Evolutionary conservation across 768 basidiomycete genomes (phyloP).

Genomic region (Phaeotremella fagi): DNA sequence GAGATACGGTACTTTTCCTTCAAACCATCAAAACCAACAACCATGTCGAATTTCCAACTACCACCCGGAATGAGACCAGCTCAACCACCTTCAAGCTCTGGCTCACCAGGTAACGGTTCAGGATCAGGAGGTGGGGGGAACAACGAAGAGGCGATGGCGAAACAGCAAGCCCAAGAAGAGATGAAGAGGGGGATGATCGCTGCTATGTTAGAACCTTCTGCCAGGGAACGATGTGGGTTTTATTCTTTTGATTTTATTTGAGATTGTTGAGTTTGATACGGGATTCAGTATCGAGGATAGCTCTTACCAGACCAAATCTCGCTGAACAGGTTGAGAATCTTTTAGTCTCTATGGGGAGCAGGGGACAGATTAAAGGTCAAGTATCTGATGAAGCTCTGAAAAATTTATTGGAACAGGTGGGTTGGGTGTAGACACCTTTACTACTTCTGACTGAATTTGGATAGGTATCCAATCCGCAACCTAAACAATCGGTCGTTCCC

Average conservation of each 20-base stretch:
- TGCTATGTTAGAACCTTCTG: conserved; percentile 42
- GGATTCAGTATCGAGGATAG: conserved; percentile 45
- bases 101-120: conserved; percentile 8
- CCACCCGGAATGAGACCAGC: conserved; percentile 40
- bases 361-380: conserved; percentile 44
- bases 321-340: conserved; percentile 42
- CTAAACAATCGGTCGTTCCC: conserved; percentile 17
- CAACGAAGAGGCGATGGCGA: conserved; percentile 27
- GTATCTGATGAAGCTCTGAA: conserved; percentile 46
- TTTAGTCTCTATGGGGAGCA: conserved; percentile 41
- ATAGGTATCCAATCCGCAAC: conserved; percentile 36
- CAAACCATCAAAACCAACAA: no score
- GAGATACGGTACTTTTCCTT: no score
- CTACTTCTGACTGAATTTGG: no score
- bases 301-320: conserved; percentile 42
- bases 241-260: background rate
- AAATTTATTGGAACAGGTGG: conserved; percentile 44
- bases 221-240: conserved; percentile 44
- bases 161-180: conserved; percentile 37
- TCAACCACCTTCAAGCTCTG: background rate
- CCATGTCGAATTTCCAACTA: conserved; percentile 39
- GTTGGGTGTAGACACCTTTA: no score
- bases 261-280: background rate
- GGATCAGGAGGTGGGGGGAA: conserved; percentile 5
- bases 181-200: conserved; percentile 47